Evolutionary conservation across 345 rosid genomes (phyloP).

Genomic region (Citrus unshiu): DNA sequence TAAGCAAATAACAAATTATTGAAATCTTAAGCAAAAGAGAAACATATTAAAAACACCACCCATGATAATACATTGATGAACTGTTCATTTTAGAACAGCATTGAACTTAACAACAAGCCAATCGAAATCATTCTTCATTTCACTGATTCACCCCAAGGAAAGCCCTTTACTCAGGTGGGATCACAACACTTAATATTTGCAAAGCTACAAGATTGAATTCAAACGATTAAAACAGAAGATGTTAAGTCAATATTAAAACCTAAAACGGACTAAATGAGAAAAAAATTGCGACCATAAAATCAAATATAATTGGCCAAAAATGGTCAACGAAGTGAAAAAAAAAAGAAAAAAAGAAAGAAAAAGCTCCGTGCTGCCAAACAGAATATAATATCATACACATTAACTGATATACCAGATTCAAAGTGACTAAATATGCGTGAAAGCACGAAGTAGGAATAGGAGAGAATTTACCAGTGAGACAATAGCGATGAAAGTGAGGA

Average conservation of each 20-base stretch:
- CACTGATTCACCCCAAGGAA: not conserved
- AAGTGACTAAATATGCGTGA: not conserved
- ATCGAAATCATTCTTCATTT: not conserved
- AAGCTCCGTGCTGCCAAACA: not conserved
- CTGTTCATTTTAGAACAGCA: not conserved
- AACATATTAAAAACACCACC: not conserved
- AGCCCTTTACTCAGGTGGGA: not conserved
- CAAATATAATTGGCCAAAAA: not conserved
- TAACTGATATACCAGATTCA: not conserved
- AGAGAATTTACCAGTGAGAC: slow-evolving; percentile 34
- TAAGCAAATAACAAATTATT: not conserved
- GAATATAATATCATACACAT: not conserved
- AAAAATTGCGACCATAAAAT: not conserved
- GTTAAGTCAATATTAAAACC: not conserved
- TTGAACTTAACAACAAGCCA: not conserved
- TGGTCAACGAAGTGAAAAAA: not conserved
- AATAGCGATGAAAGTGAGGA: slow-evolving; percentile 38
- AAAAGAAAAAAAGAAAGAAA: no score
- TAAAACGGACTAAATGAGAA: not conserved
- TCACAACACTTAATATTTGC: not conserved
- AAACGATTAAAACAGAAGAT: not conserved
- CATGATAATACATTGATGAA: not conserved
- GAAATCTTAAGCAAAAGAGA: not conserved
- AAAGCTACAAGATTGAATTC: not conserved
- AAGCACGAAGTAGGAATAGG: not conserved